phyloP scores from a whole-genome alignment of 441 rosid genomes.

The Pelargonium cotyledonis region DNA sequence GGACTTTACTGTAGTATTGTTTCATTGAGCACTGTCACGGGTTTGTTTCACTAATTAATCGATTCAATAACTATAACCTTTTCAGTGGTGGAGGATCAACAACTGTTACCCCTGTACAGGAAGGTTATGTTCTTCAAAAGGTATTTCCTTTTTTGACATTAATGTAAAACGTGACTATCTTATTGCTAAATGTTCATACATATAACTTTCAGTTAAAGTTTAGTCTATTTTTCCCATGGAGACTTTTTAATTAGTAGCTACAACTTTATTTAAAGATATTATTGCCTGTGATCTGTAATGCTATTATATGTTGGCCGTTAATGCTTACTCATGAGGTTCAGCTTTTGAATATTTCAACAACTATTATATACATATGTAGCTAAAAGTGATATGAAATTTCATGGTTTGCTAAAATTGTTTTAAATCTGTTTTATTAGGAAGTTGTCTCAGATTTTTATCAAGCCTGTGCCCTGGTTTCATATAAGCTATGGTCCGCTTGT shows the following conservation, averaged over 20 bases:
- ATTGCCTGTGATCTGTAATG: background rate
- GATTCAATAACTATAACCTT: constrained; percentile 10
- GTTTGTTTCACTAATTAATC: constrained; percentile 8
- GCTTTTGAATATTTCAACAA: background rate
- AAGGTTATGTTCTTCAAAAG: constrained; percentile 98
- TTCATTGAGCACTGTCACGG: background rate
- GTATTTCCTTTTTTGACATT: constrained; percentile 29
- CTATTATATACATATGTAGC: background rate
- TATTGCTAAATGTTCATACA: too few relatives aligned
- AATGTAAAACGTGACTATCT: background rate
- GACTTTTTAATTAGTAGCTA: background rate
- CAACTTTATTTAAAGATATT: background rate
- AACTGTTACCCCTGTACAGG: constrained; percentile 92
- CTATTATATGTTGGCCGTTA: too few relatives aligned
- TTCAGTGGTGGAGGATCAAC: constrained; percentile 99
- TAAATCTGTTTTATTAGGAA: too few relatives aligned
- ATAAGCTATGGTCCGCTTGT: background rate
- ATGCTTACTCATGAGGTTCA: background rate
- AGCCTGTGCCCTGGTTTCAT: background rate
- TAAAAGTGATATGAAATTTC: background rate
- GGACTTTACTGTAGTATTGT: background rate
- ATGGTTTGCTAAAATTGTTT: background rate
- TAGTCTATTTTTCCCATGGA: background rate
- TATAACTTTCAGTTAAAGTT: too few relatives aligned
- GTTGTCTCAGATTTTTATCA: background rate